These are phyloP conservation scores for Septoria linicola DNA, from an alignment of 2,329 filamentous ascomycete genomes.

Conservation along the genomic window DNA sequence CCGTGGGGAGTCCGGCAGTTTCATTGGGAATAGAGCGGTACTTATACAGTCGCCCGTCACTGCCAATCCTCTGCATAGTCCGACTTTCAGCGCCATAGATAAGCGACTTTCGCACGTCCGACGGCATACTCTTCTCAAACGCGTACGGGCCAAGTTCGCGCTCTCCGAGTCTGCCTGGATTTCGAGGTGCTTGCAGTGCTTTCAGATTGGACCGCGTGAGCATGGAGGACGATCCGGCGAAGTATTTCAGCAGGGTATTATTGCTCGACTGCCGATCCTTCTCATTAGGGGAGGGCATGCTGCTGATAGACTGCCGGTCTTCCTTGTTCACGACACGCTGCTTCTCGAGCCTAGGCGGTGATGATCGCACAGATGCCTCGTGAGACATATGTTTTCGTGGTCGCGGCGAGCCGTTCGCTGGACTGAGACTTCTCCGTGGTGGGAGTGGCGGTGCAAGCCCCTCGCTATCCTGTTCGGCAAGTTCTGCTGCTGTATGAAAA, in stretches of 20 bases:
- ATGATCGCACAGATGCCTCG: neutral
- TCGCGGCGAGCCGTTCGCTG: slow-evolving; percentile 4
- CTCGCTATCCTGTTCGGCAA: slow-evolving; percentile 42
- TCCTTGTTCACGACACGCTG: neutral
- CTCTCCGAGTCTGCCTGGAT: slow-evolving; percentile 36
- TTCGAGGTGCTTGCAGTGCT: slow-evolving; percentile 13
- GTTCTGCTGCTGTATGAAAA: slow-evolving; percentile 39
- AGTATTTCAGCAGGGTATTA: slow-evolving; percentile 19
- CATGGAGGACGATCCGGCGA: slow-evolving; percentile 19
- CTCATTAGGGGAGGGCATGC: neutral
- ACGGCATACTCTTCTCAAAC: slow-evolving; percentile 49
- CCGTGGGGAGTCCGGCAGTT: slow-evolving; percentile 45
- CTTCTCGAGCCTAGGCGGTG: slow-evolving; percentile 17
- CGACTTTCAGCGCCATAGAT: slow-evolving; percentile 43
- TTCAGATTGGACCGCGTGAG: slow-evolving; percentile 16
- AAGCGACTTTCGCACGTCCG: slow-evolving; percentile 44
- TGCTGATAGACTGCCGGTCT: neutral
- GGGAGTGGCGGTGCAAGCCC: slow-evolving; percentile 23
- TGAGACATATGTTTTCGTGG: neutral
- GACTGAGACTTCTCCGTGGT: slow-evolving; percentile 18
- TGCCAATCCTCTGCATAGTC: slow-evolving; percentile 43
- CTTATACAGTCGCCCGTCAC: slow-evolving; percentile 44
- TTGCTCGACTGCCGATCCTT: neutral
- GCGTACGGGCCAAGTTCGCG: slow-evolving; percentile 50
- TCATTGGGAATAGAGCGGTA: slow-evolving; percentile 47